Conservation (phyloP, 106 monocot genomes). For the Acorus gramineus region DNA sequence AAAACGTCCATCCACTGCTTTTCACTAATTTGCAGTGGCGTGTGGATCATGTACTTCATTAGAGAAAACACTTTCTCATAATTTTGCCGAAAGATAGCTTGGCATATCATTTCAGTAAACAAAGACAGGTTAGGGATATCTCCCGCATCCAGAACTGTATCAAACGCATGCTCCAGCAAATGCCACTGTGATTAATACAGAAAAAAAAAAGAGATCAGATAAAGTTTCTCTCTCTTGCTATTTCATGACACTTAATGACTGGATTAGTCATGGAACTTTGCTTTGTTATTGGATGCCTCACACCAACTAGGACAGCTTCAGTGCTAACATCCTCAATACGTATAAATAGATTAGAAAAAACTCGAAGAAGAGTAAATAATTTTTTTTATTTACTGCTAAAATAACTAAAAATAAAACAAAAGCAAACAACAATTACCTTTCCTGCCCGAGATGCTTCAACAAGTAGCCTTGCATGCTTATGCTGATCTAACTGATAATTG, state of each 20-base stretch:
- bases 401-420: background rate
- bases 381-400: background rate
- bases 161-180: conserved; percentile 89
- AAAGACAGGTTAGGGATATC: conserved; percentile 55
- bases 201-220: too few relatives aligned
- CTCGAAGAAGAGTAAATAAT: conserved; percentile 2
- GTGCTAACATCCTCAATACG: too few relatives aligned
- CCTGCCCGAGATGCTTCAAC: conserved; percentile 82
- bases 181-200: conserved; percentile 28
- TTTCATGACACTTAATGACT: too few relatives aligned
- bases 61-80: conserved; percentile 35
- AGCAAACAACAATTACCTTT: conserved; percentile 44
- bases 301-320: too few relatives aligned
- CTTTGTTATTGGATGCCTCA: too few relatives aligned
- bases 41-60: conserved; percentile 68
- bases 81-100: conserved; percentile 31
- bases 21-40: conserved; percentile 61
- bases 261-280: too few relatives aligned
- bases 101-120: conserved; percentile 67
- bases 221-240: too few relatives aligned
- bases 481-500: conserved; percentile 44
- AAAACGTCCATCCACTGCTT: conserved; percentile 53
- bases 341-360: conserved; percentile 8
- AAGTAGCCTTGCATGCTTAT: conserved; percentile 37
- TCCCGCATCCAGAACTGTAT: conserved; percentile 53